A percentile compares a stretch with the other conserved stretches of the same genome.
phyloP scores from a whole-genome alignment of 2,329 filamentous ascomycete species.

The Aphanoascus verrucosus region DNA sequence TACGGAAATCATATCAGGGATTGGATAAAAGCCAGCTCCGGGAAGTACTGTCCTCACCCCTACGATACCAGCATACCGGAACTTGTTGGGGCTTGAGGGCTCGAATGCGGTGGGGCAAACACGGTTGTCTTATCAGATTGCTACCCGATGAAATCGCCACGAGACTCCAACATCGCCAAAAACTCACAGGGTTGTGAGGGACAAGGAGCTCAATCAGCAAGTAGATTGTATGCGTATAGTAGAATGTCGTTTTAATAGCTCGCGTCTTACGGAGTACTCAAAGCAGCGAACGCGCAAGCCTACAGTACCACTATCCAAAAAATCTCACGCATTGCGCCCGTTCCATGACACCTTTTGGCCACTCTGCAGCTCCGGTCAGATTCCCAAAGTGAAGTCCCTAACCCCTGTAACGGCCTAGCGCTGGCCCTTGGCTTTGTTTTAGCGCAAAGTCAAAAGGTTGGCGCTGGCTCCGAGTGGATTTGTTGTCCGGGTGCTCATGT shows the following conservation, averaged over 20 bases:
- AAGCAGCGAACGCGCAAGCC: too few relatives aligned
- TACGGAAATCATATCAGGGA: background rate
- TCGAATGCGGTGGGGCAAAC: background rate
- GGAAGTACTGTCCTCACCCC: background rate
- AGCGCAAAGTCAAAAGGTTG: background rate
- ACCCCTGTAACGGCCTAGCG: background rate
- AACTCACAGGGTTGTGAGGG: too few relatives aligned
- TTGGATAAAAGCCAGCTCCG: background rate
- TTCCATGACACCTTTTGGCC: too few relatives aligned
- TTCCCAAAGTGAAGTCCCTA: background rate
- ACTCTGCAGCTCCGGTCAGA: background rate
- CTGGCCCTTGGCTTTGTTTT: background rate
- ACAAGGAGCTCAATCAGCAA: too few relatives aligned
- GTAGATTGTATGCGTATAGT: too few relatives aligned
- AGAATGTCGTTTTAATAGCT: too few relatives aligned
- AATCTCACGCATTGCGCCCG: too few relatives aligned
- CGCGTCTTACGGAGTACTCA: too few relatives aligned
- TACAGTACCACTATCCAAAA: too few relatives aligned
- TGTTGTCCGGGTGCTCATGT: constrained; percentile 1
- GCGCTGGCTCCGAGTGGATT: background rate
- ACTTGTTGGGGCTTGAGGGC: too few relatives aligned
- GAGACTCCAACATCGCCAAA: too few relatives aligned
- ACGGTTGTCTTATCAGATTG: constrained; percentile 8
- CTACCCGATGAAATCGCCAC: background rate
- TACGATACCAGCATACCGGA: background rate